Evolutionary conservation across 495 filamentous ascomycete genomes (phyloP).

Genomic region (Aspergillus haitiensis): DNA sequence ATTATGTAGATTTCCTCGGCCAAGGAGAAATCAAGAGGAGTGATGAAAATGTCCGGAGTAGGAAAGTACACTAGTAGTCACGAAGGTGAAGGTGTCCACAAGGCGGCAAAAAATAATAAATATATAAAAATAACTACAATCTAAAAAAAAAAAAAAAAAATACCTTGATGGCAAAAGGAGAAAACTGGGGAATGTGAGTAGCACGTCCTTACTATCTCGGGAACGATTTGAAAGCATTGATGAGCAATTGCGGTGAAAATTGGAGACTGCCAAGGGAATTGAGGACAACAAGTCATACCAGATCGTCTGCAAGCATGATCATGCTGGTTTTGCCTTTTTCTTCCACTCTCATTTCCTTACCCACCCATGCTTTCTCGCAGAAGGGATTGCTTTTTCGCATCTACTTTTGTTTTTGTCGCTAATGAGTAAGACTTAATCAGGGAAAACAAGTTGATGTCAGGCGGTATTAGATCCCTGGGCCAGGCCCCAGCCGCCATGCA

Average conservation of each 20-base stretch:
- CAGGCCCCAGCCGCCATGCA: slow-evolving; percentile 31
- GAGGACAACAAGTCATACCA: slow-evolving; percentile 10
- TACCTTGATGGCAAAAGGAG: slow-evolving; percentile 4
- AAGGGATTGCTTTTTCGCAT: slow-evolving; percentile 5
- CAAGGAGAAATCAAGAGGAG: slow-evolving; percentile 10
- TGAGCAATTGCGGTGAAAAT: slow-evolving; percentile 30
- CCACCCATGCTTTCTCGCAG: not conserved
- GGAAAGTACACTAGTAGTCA: not conserved
- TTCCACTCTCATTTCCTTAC: not conserved
- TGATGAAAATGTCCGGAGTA: slow-evolving; percentile 7
- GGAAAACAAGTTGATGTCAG: slow-evolving; percentile 23
- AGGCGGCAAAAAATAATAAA: slow-evolving; percentile 18
- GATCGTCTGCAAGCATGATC: slow-evolving; percentile 15
- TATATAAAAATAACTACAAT: not conserved
- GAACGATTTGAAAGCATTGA: slow-evolving; percentile 8
- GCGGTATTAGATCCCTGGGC: slow-evolving; percentile 21
- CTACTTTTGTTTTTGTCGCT: slow-evolving; percentile 1
- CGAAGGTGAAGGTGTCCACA: slow-evolving; percentile 16
- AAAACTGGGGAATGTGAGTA: slow-evolving; percentile 11
- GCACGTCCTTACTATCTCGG: slow-evolving; percentile 9
- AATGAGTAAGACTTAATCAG: not conserved
- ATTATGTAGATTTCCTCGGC: slow-evolving; percentile 2
- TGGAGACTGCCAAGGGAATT: slow-evolving; percentile 10
- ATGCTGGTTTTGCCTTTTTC: slow-evolving; percentile 10
- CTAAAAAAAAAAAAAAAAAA: slow-evolving; percentile 15